Conservation (phyloP, 805 yeast species). For the Peterozyma toletana region DNA sequence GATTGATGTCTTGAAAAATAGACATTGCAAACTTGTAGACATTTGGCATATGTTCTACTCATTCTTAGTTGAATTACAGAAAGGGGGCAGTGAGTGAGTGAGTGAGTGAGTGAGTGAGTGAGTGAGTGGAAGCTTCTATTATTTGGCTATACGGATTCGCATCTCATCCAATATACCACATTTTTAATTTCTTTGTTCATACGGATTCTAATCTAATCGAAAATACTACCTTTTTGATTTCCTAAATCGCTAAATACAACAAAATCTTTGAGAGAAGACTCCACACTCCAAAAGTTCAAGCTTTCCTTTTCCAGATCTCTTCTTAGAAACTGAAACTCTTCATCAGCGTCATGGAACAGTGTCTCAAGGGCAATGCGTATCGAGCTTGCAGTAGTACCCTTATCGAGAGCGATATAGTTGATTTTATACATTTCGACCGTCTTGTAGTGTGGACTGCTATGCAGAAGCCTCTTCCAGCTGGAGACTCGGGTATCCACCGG, state of each 20-base stretch:
- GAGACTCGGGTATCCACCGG: background rate
- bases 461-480: slow-evolving; percentile 2
- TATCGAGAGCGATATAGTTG: background rate
- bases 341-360: background rate
- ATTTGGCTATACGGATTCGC: no score
- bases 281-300: slow-evolving; percentile 2
- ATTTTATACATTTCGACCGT: background rate
- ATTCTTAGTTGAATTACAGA: no score
- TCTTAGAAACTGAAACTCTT: background rate
- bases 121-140: no score
- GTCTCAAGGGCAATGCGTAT: background rate
- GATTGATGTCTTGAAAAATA: background rate
- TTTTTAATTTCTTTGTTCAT: no score
- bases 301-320: background rate
- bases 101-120: no score
- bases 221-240: slow-evolving; percentile 5
- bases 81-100: no score
- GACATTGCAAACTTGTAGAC: background rate
- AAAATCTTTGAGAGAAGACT: background rate
- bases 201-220: no score
- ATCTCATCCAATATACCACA: no score
- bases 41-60: background rate
- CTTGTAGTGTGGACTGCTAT: slow-evolving; percentile 1
- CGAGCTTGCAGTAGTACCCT: background rate
- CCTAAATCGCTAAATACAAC: background rate